Conservation (phyloP, 768 basidiomycete species). For the Rhodotorula diobovata region DNA sequence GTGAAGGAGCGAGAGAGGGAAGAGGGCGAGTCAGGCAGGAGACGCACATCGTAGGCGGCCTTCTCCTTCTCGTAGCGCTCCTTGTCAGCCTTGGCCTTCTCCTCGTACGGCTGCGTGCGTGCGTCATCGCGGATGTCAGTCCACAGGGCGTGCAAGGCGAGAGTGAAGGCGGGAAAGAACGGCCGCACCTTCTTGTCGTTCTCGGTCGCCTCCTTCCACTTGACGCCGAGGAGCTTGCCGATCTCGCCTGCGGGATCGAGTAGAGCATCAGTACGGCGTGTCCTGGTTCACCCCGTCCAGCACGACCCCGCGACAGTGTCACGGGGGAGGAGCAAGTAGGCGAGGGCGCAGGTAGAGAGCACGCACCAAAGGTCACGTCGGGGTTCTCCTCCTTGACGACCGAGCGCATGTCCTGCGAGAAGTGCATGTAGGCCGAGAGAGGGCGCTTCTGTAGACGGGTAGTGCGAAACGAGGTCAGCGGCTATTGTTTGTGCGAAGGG, state of each 20-base stretch:
- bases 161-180: neutral
- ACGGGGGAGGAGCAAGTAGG: neutral
- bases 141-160: neutral
- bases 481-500: neutral
- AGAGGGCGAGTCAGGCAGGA: neutral
- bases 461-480: neutral
- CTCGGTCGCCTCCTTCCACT: slow-evolving; percentile 93
- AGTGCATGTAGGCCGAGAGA: slow-evolving; percentile 98
- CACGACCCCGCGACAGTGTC: too few relatives aligned
- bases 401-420: slow-evolving; percentile 91
- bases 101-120: slow-evolving; percentile 68
- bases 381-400: slow-evolving; percentile 94
- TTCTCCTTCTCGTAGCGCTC: slow-evolving; percentile 72
- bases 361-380: slow-evolving; percentile 80
- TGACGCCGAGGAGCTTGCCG: slow-evolving; percentile 88
- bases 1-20: neutral
- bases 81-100: slow-evolving; percentile 83
- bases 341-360: neutral
- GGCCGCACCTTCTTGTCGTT: slow-evolving; percentile 76
- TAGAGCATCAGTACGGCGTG: neutral
- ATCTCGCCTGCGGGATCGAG: slow-evolving; percentile 63
- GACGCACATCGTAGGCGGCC: slow-evolving; percentile 45
- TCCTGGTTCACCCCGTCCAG: too few relatives aligned
- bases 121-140: slow-evolving; percentile 1
- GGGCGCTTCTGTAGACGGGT: slow-evolving; percentile 61